Base-by-base conservation (phyloP, 2,329 filamentous ascomycete species). In the Xylaria sp. region DNA sequence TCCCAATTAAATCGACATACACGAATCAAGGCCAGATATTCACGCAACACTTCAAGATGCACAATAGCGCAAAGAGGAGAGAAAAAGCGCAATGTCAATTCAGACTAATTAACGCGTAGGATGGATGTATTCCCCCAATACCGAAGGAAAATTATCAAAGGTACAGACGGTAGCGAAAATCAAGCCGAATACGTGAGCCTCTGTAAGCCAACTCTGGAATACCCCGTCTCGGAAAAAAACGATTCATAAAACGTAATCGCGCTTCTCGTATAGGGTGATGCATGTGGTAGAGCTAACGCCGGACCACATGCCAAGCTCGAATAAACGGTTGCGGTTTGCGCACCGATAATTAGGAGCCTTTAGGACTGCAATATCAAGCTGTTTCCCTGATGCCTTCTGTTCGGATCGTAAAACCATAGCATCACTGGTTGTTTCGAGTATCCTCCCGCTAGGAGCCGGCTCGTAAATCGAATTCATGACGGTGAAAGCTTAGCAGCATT, bases 401-500 rank as follows among this genome's bases (percentile, higher is more conserved):
- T 30, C 23, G 23, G 23, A 30, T 30, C 23, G 4, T 30, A 30
- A 30, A 30, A 46, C 23, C 30, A 50, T 37, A 34, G 19, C 34
- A 37, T 11, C 54, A 44, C 11, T 19, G 44, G 35, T 50, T 37
- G n/a, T 30, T n/a, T 23, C 39, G n/a, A 34, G 49, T 19, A 48
- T 13, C 19, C 23, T 30, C 23, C 16, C 16, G 13, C 30, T 34
- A 30, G 47, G n/a, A 3, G 53, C 10, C 13, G 47, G 23, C 11
- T 50, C 2, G 39, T 35, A 13, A 34, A 19, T 53, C 19, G 18
- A 55, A 8, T 46, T 2, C 16, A 6, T 51, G 6, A 19, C 10
- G 10, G n/a, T 13, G 37, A 49, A 30, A 9, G 8, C 39, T 19
- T 72, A 76, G 63, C 71, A 76, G 61, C 69, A 71, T 42, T 73